These are phyloP conservation scores for Aspergillus amoenus DNA, from an alignment of 2,329 filamentous ascomycete genomes.

Conservation along the genomic window DNA sequence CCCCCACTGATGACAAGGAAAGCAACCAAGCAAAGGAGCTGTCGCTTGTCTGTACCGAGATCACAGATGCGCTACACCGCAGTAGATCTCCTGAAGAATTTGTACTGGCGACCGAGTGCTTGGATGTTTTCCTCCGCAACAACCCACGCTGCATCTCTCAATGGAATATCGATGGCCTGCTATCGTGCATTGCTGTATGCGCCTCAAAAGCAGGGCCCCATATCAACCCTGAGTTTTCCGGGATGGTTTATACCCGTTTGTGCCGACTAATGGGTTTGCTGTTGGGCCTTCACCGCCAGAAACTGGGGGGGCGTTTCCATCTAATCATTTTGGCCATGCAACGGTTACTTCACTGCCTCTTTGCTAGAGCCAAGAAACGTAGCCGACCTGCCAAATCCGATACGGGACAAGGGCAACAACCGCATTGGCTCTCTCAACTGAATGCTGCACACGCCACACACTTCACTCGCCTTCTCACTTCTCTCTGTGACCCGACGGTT, in stretches of 20 bases:
- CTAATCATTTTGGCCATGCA: slow-evolving; percentile 58
- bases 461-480: slow-evolving; percentile 57
- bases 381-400: slow-evolving; percentile 27
- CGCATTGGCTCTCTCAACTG: slow-evolving; percentile 37
- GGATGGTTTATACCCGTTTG: slow-evolving; percentile 53
- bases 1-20: slow-evolving; percentile 40
- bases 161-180: slow-evolving; percentile 45
- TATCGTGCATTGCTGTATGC: slow-evolving; percentile 38
- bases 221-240: slow-evolving; percentile 32
- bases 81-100: slow-evolving; percentile 40
- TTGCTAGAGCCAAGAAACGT: slow-evolving; percentile 46
- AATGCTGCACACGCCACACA: slow-evolving; percentile 47
- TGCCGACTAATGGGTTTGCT: slow-evolving; percentile 55
- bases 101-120: slow-evolving; percentile 39
- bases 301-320: slow-evolving; percentile 61
- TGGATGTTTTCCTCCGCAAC: slow-evolving; percentile 40
- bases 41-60: slow-evolving; percentile 36
- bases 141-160: slow-evolving; percentile 45
- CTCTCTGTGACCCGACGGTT: slow-evolving; percentile 61
- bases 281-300: slow-evolving; percentile 57
- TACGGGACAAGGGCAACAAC: slow-evolving; percentile 25
- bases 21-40: slow-evolving; percentile 34
- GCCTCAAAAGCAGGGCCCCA: slow-evolving; percentile 36
- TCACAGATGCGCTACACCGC: slow-evolving; percentile 30
- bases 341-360: slow-evolving; percentile 55